phyloP scores from a whole-genome alignment of 176 grass and related monocot genomes.

The Melocanna baccifera region DNA sequence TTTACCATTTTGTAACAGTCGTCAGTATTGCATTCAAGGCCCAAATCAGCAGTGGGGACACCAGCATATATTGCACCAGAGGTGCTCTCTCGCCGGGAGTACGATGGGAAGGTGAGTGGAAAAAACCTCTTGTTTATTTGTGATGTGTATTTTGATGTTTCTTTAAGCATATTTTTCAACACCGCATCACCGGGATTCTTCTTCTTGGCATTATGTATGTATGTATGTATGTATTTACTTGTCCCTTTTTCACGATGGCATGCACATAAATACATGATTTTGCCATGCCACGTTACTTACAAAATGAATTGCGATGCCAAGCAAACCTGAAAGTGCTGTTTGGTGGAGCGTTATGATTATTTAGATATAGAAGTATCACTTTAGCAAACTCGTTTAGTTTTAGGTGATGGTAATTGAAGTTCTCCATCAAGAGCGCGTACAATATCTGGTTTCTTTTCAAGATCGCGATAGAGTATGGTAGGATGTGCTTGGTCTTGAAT shows the following conservation, averaged over 20 bases:
- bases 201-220: neutral
- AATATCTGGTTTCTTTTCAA: neutral
- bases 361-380: neutral
- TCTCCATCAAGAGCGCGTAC: neutral
- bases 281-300: neutral
- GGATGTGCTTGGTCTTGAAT: conserved; percentile 1
- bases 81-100: conserved; percentile 59
- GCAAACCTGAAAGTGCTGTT: neutral
- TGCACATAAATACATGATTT: conserved; percentile 9
- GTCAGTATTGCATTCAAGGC: conserved; percentile 77
- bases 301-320: neutral
- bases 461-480: neutral
- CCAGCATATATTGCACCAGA: conserved; percentile 85
- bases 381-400: conserved; percentile 11
- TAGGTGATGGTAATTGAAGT: neutral
- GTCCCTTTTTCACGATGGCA: neutral
- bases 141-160: conserved; percentile 3
- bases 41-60: conserved; percentile 81
- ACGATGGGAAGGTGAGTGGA: conserved; percentile 68
- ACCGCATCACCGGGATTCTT: neutral
- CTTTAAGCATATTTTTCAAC: neutral
- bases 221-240: neutral
- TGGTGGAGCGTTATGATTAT: neutral
- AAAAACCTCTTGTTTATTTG: conserved; percentile 19
- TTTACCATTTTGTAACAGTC: conserved; percentile 48